Conservation (phyloP, 768 basidiomycete genomes). For the Termitomyces sp. region DNA sequence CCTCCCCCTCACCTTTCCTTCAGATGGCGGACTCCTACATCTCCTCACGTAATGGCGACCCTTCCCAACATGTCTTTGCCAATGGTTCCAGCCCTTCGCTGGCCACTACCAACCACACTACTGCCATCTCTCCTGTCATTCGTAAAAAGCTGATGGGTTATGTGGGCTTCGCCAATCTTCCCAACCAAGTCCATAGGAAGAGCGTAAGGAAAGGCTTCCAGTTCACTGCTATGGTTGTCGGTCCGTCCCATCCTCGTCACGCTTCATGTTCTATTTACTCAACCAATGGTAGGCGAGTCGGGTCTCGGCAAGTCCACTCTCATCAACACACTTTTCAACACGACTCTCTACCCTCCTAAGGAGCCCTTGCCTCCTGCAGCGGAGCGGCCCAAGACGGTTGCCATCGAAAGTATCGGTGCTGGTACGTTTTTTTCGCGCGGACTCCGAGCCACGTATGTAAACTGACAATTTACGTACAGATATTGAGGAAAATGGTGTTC, state of each 20-base stretch:
- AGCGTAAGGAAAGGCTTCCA: slow-evolving; percentile 98
- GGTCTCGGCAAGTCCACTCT: slow-evolving; percentile 98
- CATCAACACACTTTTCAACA: slow-evolving; percentile 98
- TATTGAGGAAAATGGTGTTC: slow-evolving; percentile 97
- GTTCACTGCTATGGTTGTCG: slow-evolving; percentile 98
- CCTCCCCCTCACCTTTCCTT: slow-evolving; percentile 21
- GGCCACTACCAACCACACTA: slow-evolving; percentile 27
- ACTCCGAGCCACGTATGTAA: slow-evolving; percentile 18
- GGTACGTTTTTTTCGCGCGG: slow-evolving; percentile 46
- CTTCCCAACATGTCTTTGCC: slow-evolving; percentile 49
- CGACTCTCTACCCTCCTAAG: slow-evolving; percentile 88
- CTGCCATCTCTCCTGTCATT: slow-evolving; percentile 41
- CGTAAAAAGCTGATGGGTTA: slow-evolving; percentile 95
- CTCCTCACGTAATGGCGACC: slow-evolving; percentile 62
- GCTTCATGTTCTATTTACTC: slow-evolving; percentile 17
- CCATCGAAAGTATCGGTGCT: slow-evolving; percentile 97
- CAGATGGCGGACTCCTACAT: slow-evolving; percentile 76
- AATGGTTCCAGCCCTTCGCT: slow-evolving; percentile 66
- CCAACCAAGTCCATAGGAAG: slow-evolving; percentile 99
- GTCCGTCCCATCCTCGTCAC: slow-evolving; percentile 33
- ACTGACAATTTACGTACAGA: slow-evolving; percentile 47
- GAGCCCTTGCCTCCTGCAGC: slow-evolving; percentile 77
- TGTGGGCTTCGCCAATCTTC: slow-evolving; percentile 95
- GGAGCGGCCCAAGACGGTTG: slow-evolving; percentile 88
- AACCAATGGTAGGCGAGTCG: slow-evolving; percentile 69